Conservation (phyloP, 2,329 filamentous ascomycete species). For the Aspergillus novoparasiticus region DNA sequence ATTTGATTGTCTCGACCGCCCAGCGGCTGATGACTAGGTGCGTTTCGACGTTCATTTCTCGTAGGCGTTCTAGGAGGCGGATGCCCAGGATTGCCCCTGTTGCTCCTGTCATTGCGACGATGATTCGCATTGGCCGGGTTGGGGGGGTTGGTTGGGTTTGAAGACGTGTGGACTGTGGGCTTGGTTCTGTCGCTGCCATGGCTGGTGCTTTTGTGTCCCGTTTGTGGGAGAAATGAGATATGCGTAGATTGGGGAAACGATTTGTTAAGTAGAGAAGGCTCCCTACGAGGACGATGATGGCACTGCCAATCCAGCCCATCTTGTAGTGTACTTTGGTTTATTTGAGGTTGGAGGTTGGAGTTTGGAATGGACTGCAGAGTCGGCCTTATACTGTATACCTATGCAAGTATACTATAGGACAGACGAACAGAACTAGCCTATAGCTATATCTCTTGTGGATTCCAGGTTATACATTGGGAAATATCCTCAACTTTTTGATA, state of each 20-base stretch:
- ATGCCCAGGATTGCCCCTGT: conserved; percentile 47
- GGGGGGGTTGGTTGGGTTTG: not conserved
- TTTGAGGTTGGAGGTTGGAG: not conserved
- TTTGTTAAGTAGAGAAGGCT: not conserved
- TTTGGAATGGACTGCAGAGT: not conserved
- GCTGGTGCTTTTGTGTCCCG: not conserved
- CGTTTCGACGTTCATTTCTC: conserved; percentile 44
- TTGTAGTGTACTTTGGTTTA: not conserved
- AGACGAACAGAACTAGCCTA: not conserved
- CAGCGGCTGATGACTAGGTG: conserved; percentile 50
- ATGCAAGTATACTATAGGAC: not conserved
- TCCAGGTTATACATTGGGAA: not conserved
- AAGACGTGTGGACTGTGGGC: not conserved
- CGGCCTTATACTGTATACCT: not conserved
- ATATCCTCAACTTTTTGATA: not conserved
- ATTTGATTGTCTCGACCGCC: conserved; percentile 47
- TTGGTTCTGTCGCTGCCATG: not conserved
- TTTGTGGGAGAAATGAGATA: not conserved
- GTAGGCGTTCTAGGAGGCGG: conserved; percentile 29
- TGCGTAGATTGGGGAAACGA: conserved; percentile 1
- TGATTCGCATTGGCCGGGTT: not conserved
- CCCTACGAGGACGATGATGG: not conserved
- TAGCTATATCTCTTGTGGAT: not conserved
- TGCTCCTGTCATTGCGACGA: conserved; percentile 52
- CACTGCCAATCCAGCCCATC: not conserved